Conservation (phyloP, 129 eudicot genomes). For the Escallonia rubra region DNA sequence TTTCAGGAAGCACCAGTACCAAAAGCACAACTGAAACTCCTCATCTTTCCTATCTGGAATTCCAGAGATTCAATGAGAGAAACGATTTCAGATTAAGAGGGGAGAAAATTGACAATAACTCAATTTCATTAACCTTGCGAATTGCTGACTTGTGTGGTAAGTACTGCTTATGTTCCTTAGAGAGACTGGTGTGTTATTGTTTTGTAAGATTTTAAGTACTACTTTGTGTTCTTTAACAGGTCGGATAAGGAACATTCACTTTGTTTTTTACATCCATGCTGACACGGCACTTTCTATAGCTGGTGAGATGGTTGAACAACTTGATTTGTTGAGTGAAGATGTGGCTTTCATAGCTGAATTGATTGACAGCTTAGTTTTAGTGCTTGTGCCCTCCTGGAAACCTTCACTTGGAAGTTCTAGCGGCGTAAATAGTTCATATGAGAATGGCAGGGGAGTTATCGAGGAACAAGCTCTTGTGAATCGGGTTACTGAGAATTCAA, state of each 20-base stretch:
- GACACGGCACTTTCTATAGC: conserved; percentile 66
- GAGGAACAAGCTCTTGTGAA: background rate
- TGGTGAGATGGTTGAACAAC: conserved; percentile 70
- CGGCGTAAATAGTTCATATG: background rate
- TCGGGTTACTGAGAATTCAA: background rate
- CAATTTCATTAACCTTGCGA: conserved; percentile 39
- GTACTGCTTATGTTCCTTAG: background rate
- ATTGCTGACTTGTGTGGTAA: conserved; percentile 42
- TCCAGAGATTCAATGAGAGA: conserved; percentile 30
- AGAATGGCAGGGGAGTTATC: background rate
- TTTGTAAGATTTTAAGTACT: background rate
- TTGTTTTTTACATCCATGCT: conserved; percentile 32
- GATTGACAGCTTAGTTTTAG: conserved; percentile 45
- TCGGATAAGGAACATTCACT: conserved; percentile 38
- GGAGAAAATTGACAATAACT: conserved; percentile 32
- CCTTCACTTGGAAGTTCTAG: conserved; percentile 26
- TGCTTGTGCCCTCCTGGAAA: conserved; percentile 46
- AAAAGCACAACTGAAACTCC: conserved; percentile 28
- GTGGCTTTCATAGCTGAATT: conserved; percentile 52
- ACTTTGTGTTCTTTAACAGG: conserved; percentile 32
- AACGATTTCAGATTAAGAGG: conserved; percentile 51
- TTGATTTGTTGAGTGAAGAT: conserved; percentile 45
- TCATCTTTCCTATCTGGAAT: conserved; percentile 20
- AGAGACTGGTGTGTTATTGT: background rate
- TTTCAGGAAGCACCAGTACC: conserved; percentile 22